phyloP scores from a whole-genome alignment of 129 eudicot genomes.

The Pittosporum tobira region DNA sequence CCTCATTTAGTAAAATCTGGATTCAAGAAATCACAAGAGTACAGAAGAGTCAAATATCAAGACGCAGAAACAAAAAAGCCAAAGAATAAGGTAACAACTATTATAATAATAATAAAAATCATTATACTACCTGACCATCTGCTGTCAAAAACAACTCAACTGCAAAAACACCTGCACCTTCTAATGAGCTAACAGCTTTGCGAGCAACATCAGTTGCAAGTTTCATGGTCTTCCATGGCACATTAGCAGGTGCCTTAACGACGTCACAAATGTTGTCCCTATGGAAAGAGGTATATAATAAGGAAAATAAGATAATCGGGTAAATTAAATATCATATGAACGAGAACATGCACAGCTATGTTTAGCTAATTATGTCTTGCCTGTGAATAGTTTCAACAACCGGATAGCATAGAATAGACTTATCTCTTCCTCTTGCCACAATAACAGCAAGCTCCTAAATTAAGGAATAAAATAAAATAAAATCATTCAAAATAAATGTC shows the following conservation, averaged over 20 bases:
- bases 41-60: not conserved
- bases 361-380: conserved; percentile 32
- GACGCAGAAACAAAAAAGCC: not conserved
- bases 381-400: conserved; percentile 96
- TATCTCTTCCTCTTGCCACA: conserved; percentile 95
- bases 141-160: conserved; percentile 80
- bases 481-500: too few species aligned
- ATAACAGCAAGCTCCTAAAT: conserved; percentile 87
- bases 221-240: conserved; percentile 65
- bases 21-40: not conserved
- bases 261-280: conserved; percentile 96
- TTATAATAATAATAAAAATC: too few species aligned
- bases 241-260: conserved; percentile 90
- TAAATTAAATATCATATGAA: not conserved
- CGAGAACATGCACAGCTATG: not conserved
- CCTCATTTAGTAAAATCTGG: conserved; percentile 91
- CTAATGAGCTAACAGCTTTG: conserved; percentile 75
- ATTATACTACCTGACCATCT: conserved; percentile 60
- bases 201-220: conserved; percentile 78
- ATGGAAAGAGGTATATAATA: not conserved
- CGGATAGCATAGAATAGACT: conserved; percentile 67
- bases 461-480: too few species aligned
- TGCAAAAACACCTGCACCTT: conserved; percentile 98
- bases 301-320: conserved; percentile 1
- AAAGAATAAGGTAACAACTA: not conserved